Evolutionary conservation across 495 filamentous ascomycete genomes (phyloP).

Genomic region (Annulohypoxylon stygium): DNA sequence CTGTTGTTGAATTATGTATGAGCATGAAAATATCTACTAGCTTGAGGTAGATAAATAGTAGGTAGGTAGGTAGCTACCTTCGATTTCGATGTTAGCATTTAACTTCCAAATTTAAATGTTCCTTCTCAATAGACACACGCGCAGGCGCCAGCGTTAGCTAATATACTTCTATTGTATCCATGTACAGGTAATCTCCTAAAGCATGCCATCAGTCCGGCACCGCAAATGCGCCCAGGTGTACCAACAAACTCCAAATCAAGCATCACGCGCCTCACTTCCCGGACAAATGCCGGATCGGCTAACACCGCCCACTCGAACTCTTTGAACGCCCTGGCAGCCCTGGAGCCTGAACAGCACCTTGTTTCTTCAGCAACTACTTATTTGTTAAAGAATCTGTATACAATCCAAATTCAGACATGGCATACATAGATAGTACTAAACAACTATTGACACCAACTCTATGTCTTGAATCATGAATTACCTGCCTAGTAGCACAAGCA

Average conservation of each 20-base stretch:
- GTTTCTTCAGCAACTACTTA: neutral
- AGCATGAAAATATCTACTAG: too few species aligned
- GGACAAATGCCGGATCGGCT: neutral
- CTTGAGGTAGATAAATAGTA: too few species aligned
- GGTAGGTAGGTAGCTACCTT: too few species aligned
- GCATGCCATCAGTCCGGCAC: neutral
- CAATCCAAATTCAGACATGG: neutral
- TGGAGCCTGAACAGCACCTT: neutral
- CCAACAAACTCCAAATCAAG: slow-evolving; percentile 3
- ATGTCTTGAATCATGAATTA: neutral
- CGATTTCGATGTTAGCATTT: too few species aligned
- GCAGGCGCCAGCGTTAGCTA: too few species aligned
- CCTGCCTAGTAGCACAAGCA: neutral
- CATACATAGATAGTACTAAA: too few species aligned
- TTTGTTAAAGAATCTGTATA: neutral
- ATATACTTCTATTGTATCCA: too few species aligned
- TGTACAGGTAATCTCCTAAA: neutral
- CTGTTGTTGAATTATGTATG: too few species aligned
- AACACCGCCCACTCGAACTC: neutral
- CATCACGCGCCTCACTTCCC: neutral
- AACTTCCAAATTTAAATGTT: too few species aligned
- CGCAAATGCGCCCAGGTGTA: neutral
- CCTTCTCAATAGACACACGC: too few species aligned
- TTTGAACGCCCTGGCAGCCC: neutral
- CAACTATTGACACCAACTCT: too few species aligned